These are phyloP conservation scores for Hibiscus mutabilis DNA, from an alignment of 345 rosid genomes.

Conservation along the genomic window DNA sequence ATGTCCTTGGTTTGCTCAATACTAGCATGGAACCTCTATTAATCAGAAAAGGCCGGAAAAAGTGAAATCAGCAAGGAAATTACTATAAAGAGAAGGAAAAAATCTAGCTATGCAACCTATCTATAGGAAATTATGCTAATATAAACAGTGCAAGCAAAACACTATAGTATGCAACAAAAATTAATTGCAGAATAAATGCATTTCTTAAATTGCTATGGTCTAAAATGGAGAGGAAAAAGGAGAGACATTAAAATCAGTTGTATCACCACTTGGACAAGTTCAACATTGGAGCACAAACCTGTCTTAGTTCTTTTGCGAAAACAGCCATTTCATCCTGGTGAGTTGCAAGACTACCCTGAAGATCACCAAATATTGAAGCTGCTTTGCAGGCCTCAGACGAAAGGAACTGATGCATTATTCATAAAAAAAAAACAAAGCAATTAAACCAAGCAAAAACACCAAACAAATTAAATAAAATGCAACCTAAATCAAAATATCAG, in stretches of 20 bases:
- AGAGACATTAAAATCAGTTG: no score
- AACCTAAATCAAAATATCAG: slow-evolving; percentile 1
- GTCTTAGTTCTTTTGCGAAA: slow-evolving; percentile 77
- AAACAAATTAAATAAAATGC: not conserved
- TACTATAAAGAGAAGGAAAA: not conserved
- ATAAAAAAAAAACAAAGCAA: not conserved
- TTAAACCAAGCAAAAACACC: not conserved
- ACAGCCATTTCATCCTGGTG: slow-evolving; percentile 80
- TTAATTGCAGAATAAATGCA: not conserved
- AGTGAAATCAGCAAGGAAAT: slow-evolving; percentile 6
- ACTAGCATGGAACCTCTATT: slow-evolving; percentile 60
- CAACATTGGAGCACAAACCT: slow-evolving; percentile 35
- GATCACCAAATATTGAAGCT: slow-evolving; percentile 63
- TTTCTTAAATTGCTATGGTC: not conserved
- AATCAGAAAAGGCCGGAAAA: not conserved
- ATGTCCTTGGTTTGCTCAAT: slow-evolving; percentile 57
- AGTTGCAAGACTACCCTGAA: slow-evolving; percentile 55
- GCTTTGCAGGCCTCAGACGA: slow-evolving; percentile 49
- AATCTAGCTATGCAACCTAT: not conserved
- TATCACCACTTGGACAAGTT: not conserved
- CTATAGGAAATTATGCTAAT: not conserved
- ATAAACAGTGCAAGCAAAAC: not conserved
- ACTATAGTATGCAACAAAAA: not conserved
- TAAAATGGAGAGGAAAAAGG: no score
- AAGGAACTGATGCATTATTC: slow-evolving; percentile 46